A percentile compares a stretch with the other conserved stretches of the same genome.
phyloP scores from a whole-genome alignment of 768 basidiomycete species.

The Phanerochaete carnosa region DNA sequence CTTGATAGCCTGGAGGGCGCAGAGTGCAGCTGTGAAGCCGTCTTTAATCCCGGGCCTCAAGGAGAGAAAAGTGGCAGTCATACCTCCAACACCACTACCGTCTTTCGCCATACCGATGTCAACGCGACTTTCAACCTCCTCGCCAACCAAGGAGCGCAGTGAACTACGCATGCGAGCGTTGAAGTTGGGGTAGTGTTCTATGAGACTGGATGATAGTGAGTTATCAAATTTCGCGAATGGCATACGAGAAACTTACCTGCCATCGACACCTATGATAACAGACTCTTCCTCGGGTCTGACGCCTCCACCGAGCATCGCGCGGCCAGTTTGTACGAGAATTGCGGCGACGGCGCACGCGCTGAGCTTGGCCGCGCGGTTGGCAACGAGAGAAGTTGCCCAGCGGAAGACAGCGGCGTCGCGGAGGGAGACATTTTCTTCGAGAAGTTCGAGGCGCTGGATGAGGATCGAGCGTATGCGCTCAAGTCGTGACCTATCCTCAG shows the following conservation, averaged over 20 bases:
- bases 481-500: slow-evolving; percentile 33
- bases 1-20: slow-evolving; percentile 80
- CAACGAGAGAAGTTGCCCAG: slow-evolving; percentile 77
- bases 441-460: slow-evolving; percentile 57
- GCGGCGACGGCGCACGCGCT: slow-evolving; percentile 88
- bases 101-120: slow-evolving; percentile 94
- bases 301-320: slow-evolving; percentile 48
- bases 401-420: slow-evolving; percentile 64
- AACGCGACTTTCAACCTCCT: slow-evolving; percentile 74
- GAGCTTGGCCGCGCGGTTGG: slow-evolving; percentile 75
- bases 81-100: slow-evolving; percentile 96
- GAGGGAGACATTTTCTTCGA: slow-evolving; percentile 46
- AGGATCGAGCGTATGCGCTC: slow-evolving; percentile 59
- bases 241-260: slow-evolving; percentile 53
- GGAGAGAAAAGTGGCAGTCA: slow-evolving; percentile 26
- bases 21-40: slow-evolving; percentile 66
- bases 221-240: background rate
- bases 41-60: slow-evolving; percentile 5
- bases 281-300: slow-evolving; percentile 28
- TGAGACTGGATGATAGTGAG: slow-evolving; percentile 50
- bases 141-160: slow-evolving; percentile 71
- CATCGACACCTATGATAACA: slow-evolving; percentile 88
- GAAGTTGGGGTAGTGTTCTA: slow-evolving; percentile 91
- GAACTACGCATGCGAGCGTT: slow-evolving; percentile 72
- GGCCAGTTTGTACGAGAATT: slow-evolving; percentile 77